Evolutionary conservation across 2,329 filamentous ascomycete species (phyloP).

Genomic region (Hypoxylon sp.): DNA sequence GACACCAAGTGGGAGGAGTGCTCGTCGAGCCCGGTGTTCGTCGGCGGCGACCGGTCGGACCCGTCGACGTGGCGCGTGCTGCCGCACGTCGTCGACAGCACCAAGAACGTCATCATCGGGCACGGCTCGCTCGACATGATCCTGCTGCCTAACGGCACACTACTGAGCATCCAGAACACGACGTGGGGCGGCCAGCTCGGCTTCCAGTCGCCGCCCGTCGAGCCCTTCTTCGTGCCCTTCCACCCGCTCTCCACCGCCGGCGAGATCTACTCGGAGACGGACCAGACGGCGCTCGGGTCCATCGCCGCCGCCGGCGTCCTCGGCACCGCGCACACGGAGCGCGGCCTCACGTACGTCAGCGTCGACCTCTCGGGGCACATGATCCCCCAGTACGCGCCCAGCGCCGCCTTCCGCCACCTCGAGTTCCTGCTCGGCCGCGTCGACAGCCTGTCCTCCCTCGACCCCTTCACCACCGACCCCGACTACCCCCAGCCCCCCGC

Average conservation of each 20-base stretch:
- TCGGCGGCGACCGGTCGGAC: slow-evolving; percentile 57
- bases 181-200: slow-evolving; percentile 77
- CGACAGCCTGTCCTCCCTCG: slow-evolving; percentile 45
- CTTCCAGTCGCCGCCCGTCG: slow-evolving; percentile 67
- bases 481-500: slow-evolving; percentile 39
- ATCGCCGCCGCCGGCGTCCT: slow-evolving; percentile 70
- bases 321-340: slow-evolving; percentile 75
- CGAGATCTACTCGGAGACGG: slow-evolving; percentile 38
- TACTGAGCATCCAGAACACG: slow-evolving; percentile 81
- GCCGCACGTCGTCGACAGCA: slow-evolving; percentile 75
- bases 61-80: slow-evolving; percentile 66
- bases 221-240: slow-evolving; percentile 75
- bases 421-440: slow-evolving; percentile 80
- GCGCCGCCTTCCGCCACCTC: slow-evolving; percentile 73
- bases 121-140: slow-evolving; percentile 76
- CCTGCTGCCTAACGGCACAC: slow-evolving; percentile 71
- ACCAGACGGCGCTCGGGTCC: slow-evolving; percentile 45
- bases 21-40: slow-evolving; percentile 47
- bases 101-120: slow-evolving; percentile 75
- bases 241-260: slow-evolving; percentile 54
- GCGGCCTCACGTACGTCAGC: slow-evolving; percentile 75
- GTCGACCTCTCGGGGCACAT: slow-evolving; percentile 73
- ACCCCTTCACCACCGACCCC: slow-evolving; percentile 41
- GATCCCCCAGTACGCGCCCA: slow-evolving; percentile 72
- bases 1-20: slow-evolving; percentile 44